These are phyloP conservation scores for Neurospora sublineolata DNA, from an alignment of 495 filamentous ascomycete genomes.

Conservation along the genomic window DNA sequence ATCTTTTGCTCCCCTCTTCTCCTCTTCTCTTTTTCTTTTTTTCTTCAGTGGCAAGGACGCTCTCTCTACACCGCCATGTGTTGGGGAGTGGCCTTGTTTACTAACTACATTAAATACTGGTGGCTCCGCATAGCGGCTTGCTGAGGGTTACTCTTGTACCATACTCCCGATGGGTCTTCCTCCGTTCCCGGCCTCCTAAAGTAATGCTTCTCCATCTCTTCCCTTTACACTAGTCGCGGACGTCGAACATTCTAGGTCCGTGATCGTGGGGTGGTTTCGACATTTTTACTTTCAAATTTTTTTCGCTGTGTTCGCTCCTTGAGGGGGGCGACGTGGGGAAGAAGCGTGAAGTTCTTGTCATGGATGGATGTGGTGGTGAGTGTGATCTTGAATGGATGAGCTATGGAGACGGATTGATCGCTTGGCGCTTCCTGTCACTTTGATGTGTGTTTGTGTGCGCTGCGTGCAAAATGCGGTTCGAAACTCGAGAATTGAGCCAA, in stretches of 20 bases:
- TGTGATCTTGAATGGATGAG: not conserved
- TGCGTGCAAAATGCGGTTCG: not conserved
- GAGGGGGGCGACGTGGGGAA: not conserved
- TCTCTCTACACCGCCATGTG: slow-evolving; percentile 25
- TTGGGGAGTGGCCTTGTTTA: slow-evolving; percentile 5
- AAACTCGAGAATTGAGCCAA: too few species aligned
- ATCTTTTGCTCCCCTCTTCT: not conserved
- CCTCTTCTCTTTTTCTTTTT: slow-evolving; percentile 1
- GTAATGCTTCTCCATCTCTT: slow-evolving; percentile 18
- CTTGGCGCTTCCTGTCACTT: not conserved
- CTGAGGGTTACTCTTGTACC: slow-evolving; percentile 23
- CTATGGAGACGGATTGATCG: not conserved
- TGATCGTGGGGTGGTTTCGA: slow-evolving; percentile 26
- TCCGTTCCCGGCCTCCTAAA: slow-evolving; percentile 30
- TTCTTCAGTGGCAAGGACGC: slow-evolving; percentile 1
- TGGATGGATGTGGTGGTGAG: not conserved
- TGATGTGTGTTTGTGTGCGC: not conserved
- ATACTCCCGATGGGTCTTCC: slow-evolving; percentile 20
- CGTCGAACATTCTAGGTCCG: slow-evolving; percentile 17
- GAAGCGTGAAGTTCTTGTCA: not conserved
- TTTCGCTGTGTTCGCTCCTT: not conserved
- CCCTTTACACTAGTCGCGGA: slow-evolving; percentile 14
- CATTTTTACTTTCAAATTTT: slow-evolving; percentile 5
- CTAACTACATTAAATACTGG: slow-evolving; percentile 5
- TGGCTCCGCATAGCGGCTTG: slow-evolving; percentile 27